Percentiles rank a stretch among this genome's conserved stretches.
Evolutionary conservation across 1,284 basidiomycete species (phyloP).

Genomic region (Ustilago nuda): DNA sequence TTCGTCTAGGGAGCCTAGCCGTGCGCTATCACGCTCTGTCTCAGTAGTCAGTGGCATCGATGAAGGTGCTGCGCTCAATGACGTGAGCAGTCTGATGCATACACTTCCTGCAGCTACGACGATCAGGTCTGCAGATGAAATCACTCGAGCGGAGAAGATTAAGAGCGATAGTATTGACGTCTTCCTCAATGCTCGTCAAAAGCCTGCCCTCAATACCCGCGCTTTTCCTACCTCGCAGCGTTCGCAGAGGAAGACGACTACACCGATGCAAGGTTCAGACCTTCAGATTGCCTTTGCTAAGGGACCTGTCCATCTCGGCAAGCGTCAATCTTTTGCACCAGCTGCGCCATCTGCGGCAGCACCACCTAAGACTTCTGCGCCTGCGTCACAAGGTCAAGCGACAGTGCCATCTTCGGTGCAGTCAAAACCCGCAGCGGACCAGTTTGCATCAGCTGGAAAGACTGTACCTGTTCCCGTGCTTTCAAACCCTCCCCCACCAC

Average conservation of each 20-base stretch:
- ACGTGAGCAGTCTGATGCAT: conserved; percentile 25
- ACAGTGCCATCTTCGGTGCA: neutral
- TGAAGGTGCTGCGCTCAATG: conserved; percentile 20
- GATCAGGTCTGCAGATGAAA: conserved; percentile 28
- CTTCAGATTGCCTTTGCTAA: conserved; percentile 61
- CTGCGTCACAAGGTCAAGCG: neutral
- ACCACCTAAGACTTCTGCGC: neutral
- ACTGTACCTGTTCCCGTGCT: conserved; percentile 24
- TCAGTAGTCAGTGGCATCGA: conserved; percentile 34
- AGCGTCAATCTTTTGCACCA: conserved; percentile 24
- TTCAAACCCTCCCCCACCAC: conserved; percentile 14
- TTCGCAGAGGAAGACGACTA: conserved; percentile 25
- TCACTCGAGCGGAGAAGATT: conserved; percentile 25
- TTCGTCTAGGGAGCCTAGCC: conserved; percentile 11
- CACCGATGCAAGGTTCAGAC: conserved; percentile 44
- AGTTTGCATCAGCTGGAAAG: conserved; percentile 23
- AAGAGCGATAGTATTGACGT: conserved; percentile 40
- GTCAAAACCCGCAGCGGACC: conserved; percentile 2
- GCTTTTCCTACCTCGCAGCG: conserved; percentile 28
- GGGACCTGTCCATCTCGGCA: conserved; percentile 53
- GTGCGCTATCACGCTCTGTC: conserved; percentile 25
- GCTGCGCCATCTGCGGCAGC: neutral
- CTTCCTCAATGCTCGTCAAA: conserved; percentile 41
- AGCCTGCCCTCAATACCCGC: conserved; percentile 45
- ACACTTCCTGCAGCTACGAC: conserved; percentile 34